Percentiles rank a stretch among this genome's conserved stretches.
Conservation (phyloP, 2,329 filamentous ascomycete species). For the Cercospora canescens region DNA sequence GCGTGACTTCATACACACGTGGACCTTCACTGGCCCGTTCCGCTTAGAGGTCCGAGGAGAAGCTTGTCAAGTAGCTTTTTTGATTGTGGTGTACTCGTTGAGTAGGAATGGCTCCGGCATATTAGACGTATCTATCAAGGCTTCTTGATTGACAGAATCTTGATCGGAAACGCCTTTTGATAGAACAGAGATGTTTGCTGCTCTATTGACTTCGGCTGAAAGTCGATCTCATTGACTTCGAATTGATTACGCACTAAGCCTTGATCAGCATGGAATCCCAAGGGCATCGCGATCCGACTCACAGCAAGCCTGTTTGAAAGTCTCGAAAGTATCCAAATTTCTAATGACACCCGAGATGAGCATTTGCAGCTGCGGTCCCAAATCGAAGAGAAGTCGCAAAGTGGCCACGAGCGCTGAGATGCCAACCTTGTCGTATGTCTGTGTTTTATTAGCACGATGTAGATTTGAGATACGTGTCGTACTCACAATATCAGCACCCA, state of each 20-base stretch:
- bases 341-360: slow-evolving; percentile 71
- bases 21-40: too few relatives aligned
- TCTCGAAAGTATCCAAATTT: slow-evolving; percentile 67
- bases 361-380: slow-evolving; percentile 58
- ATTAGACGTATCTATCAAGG: neutral
- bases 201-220: slow-evolving; percentile 32
- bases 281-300: slow-evolving; percentile 28
- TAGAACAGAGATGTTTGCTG: slow-evolving; percentile 39
- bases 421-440: slow-evolving; percentile 69
- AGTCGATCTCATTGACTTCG: slow-evolving; percentile 33
- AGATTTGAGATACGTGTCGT: neutral
- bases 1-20: too few relatives aligned
- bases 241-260: slow-evolving; percentile 35
- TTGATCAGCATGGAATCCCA: neutral
- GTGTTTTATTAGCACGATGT: slow-evolving; percentile 18
- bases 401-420: slow-evolving; percentile 67
- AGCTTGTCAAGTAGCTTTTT: neutral
- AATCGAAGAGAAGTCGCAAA: slow-evolving; percentile 60
- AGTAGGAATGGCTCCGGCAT: too few relatives aligned
- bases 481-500: slow-evolving; percentile 71
- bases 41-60: too few relatives aligned
- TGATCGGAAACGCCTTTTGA: slow-evolving; percentile 36
- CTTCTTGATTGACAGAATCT: slow-evolving; percentile 29
- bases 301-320: slow-evolving; percentile 62
- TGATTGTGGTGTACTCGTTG: neutral